phyloP scores from a whole-genome alignment of 1,284 basidiomycete genomes.

The Moniliella sp. region DNA sequence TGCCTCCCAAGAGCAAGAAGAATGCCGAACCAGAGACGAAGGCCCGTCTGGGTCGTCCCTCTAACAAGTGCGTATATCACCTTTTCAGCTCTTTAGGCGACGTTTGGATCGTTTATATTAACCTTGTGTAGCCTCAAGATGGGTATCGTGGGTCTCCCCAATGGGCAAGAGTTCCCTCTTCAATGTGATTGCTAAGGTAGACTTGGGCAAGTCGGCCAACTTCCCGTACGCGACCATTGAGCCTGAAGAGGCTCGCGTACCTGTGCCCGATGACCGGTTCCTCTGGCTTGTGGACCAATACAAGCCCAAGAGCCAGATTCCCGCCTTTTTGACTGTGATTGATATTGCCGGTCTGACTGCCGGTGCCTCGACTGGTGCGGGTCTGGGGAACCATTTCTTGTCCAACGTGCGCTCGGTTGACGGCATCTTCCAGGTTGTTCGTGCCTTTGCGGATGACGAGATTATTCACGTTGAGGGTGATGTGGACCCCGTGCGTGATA shows the following conservation, averaged over 20 bases:
- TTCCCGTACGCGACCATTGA: slow-evolving; percentile 88
- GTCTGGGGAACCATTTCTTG: slow-evolving; percentile 91
- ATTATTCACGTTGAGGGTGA: slow-evolving; percentile 98
- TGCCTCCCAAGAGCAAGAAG: too few species aligned
- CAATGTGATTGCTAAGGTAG: slow-evolving; percentile 67
- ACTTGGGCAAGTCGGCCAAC: slow-evolving; percentile 92
- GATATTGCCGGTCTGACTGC: slow-evolving; percentile 92
- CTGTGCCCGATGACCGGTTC: slow-evolving; percentile 85
- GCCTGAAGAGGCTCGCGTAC: slow-evolving; percentile 53
- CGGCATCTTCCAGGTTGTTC: slow-evolving; percentile 95
- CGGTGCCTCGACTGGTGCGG: slow-evolving; percentile 91
- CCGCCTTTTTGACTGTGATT: slow-evolving; percentile 88
- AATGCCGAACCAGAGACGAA: too few species aligned
- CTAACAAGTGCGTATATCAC: too few species aligned
- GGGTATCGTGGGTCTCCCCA: slow-evolving; percentile 33
- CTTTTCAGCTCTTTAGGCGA: too few species aligned
- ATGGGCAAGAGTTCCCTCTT: slow-evolving; percentile 34
- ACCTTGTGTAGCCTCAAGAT: slow-evolving; percentile 34
- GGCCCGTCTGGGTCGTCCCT: too few species aligned
- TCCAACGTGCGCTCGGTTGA: slow-evolving; percentile 94
- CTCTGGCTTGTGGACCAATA: slow-evolving; percentile 78
- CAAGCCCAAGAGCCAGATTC: slow-evolving; percentile 69
- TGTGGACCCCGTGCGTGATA: slow-evolving; percentile 81
- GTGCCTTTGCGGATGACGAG: slow-evolving; percentile 93
- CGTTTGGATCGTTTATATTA: too few species aligned